Percentiles rank a stretch among this genome's conserved stretches.
These are phyloP conservation scores for Bretschneidera sinensis DNA, from an alignment of 345 rosid genomes.

Conservation along the genomic window DNA sequence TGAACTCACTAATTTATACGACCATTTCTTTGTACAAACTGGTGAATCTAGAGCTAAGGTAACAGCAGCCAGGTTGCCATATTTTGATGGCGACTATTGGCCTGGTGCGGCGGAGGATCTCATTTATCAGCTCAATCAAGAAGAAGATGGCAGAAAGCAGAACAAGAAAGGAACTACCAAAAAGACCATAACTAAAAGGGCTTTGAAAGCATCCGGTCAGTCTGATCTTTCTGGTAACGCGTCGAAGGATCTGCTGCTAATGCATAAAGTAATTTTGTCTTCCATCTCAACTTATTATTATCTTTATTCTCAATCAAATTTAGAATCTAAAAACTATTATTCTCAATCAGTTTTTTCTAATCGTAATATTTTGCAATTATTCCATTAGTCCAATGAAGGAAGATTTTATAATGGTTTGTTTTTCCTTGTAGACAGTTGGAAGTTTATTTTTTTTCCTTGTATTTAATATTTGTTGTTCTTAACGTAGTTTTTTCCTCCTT, in stretches of 20 bases:
- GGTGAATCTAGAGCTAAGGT: conserved; percentile 94
- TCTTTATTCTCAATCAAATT: conserved; percentile 9
- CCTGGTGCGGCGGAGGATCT: conserved; percentile 99
- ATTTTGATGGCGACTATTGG: conserved; percentile 99
- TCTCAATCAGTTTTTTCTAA: conserved; percentile 1
- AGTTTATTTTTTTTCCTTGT: background rate
- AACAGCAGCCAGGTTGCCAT: conserved; percentile 97
- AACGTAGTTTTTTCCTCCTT: no score
- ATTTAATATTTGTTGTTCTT: background rate
- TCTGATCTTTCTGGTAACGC: conserved; percentile 84
- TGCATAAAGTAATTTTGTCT: conserved; percentile 71
- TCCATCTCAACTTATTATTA: background rate
- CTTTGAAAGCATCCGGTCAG: conserved; percentile 96
- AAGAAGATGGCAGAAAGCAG: conserved; percentile 90
- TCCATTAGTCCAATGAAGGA: no score
- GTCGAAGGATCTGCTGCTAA: conserved; percentile 83
- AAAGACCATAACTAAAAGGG: conserved; percentile 90
- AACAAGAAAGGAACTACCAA: conserved; percentile 79
- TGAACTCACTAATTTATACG: conserved; percentile 78
- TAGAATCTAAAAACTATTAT: no score
- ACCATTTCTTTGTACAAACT: conserved; percentile 76
- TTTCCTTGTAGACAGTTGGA: background rate
- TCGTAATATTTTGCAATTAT: background rate
- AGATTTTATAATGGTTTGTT: no score
- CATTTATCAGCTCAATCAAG: conserved; percentile 81